phyloP scores from a whole-genome alignment of 176 grass and related monocot genomes.

The Triticum dicoccoides region DNA sequence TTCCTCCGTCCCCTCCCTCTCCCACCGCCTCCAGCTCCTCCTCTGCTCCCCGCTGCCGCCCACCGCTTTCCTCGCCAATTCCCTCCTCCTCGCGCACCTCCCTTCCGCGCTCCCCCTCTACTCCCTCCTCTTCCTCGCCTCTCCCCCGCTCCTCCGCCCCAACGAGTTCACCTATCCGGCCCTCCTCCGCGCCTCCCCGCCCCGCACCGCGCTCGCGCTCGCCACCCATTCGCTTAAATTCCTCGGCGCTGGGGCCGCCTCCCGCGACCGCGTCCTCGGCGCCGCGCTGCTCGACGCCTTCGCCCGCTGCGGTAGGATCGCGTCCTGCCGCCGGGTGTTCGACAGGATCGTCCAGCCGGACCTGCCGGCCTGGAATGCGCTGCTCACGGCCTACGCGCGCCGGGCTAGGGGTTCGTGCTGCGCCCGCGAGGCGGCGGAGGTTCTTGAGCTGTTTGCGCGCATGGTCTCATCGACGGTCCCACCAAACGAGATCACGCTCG shows the following conservation, averaged over 20 bases:
- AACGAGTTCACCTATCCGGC: conserved; percentile 48
- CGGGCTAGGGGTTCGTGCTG: neutral
- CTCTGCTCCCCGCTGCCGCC: conserved; percentile 17
- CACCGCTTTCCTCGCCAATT: conserved; percentile 44
- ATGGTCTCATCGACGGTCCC: neutral
- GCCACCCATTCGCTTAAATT: conserved; percentile 48
- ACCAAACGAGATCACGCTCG: conserved; percentile 52
- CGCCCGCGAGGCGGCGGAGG: conserved; percentile 1
- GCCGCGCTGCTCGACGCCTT: conserved; percentile 40
- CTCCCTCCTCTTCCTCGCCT: conserved; percentile 28
- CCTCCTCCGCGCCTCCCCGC: conserved; percentile 41
- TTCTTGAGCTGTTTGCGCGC: conserved; percentile 19
- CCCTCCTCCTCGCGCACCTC: conserved; percentile 41
- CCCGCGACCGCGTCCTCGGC: conserved; percentile 28
- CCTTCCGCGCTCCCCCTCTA: conserved; percentile 38
- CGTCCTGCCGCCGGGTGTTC: conserved; percentile 29
- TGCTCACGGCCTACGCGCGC: conserved; percentile 29
- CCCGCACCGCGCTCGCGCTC: conserved; percentile 21
- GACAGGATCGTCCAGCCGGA: conserved; percentile 22
- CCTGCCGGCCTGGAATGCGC: conserved; percentile 44
- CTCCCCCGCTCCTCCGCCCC: conserved; percentile 10
- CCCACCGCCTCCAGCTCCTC: conserved; percentile 14
- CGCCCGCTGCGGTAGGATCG: conserved; percentile 28
- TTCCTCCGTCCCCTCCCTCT: neutral
- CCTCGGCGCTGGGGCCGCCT: conserved; percentile 14